These are phyloP conservation scores for Naganishia vaughanmartiniae DNA, from an alignment of 768 basidiomycete species.

Conservation along the genomic window DNA sequence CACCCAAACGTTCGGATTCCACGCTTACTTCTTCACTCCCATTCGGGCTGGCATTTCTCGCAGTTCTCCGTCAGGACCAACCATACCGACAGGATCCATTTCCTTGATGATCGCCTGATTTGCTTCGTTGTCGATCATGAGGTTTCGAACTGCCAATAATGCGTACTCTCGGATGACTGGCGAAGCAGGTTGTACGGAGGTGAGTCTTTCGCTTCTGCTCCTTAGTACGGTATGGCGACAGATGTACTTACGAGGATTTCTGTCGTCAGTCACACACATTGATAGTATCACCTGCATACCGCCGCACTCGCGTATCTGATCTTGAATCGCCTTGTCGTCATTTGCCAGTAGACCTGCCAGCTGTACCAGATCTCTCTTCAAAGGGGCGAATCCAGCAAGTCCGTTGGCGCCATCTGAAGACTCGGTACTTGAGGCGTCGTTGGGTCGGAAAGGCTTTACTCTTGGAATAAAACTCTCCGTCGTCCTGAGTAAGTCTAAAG, in stretches of 20 bases:
- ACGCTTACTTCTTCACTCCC: conserved; percentile 16
- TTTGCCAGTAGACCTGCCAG: conserved; percentile 75
- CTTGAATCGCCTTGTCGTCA: conserved; percentile 66
- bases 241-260: conserved; percentile 79
- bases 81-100: conserved; percentile 64
- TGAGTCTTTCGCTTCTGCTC: neutral
- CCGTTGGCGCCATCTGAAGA: conserved; percentile 1
- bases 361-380: conserved; percentile 87
- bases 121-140: conserved; percentile 70
- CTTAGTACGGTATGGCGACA: neutral
- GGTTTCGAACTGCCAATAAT: conserved; percentile 74
- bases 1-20: neutral
- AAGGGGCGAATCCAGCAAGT: conserved; percentile 66
- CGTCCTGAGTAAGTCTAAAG: conserved; percentile 67
- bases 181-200: neutral
- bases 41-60: conserved; percentile 28
- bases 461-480: conserved; percentile 79
- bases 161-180: conserved; percentile 88
- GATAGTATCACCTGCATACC: conserved; percentile 82
- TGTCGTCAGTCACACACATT: conserved; percentile 82
- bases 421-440: conserved; percentile 34
- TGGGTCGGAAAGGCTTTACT: conserved; percentile 61
- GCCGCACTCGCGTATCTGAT: conserved; percentile 66
- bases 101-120: conserved; percentile 77
- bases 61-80: conserved; percentile 61